Base-by-base conservation (phyloP, 1,139 yeast genomes). In the Casaregolazyma suthepensis region DNA sequence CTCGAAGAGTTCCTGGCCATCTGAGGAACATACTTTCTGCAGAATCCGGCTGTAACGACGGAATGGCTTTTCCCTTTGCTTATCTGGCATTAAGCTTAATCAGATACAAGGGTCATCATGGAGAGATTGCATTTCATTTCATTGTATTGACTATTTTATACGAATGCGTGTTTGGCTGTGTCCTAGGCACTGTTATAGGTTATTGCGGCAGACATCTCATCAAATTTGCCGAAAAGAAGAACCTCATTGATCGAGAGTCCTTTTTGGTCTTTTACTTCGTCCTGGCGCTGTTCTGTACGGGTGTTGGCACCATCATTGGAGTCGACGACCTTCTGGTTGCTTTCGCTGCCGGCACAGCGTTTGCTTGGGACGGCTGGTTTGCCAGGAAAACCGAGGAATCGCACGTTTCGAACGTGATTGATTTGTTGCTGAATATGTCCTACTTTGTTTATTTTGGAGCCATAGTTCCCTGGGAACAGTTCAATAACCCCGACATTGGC, bases 31-130 rank as follows among this genome's bases (percentile, higher is more conserved):
- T 93, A 51, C 73, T 93, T 45, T 82, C 94, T 31, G 97, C 98
- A 0, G 99, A 93, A 67, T 89, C 97, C 0, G 98, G 96, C 9
- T 91, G 97, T 71, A 93, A 93, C 70, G 99, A 93, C 66, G 99
- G 99, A 53, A 87, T 93, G 94, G 98, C 99, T 0, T 91, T 90
- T 67, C 99, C 99, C 0, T 93, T 93, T 66, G 88, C 90, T 45
- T 90, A 77, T 63, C 72, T 91, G 51, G 84, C 96, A 0, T 68
- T 90, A 53, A 78, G 84, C 64, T 68, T 90, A 48, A 81, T 90
- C 52, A 69, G 82, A 20, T 83, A 88, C 65, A 75, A 78, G 5
- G 90, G 90, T 2, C 68, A 87, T 51, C 77, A 83, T 1, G 77
- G 80, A 1, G 83, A 81, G 58, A 87, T 91, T 59, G 82, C 91